Conservation (phyloP, 495 filamentous ascomycete genomes). For the Chaetomium tenue region DNA sequence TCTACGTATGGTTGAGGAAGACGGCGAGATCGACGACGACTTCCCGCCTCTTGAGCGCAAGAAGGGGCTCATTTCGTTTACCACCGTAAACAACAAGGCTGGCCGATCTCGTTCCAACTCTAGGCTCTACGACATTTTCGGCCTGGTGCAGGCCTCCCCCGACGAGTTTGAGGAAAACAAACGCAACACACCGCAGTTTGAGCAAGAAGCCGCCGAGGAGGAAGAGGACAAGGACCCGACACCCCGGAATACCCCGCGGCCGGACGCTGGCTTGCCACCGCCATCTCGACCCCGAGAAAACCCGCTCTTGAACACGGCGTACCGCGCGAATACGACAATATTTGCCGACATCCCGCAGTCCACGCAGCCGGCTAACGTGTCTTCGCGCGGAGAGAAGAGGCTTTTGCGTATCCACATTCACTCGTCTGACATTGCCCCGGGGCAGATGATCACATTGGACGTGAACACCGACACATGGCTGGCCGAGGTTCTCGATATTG, state of each 20-base stretch:
- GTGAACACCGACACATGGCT: constrained; percentile 93
- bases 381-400: constrained; percentile 69
- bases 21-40: constrained; percentile 90
- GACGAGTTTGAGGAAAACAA: constrained; percentile 77
- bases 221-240: constrained; percentile 41
- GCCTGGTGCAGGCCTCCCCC: constrained; percentile 76
- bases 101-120: constrained; percentile 69
- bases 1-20: constrained; percentile 84
- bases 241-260: constrained; percentile 46
- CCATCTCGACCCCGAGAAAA: constrained; percentile 49
- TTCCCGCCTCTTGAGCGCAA: constrained; percentile 83
- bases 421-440: constrained; percentile 63
- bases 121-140: constrained; percentile 91
- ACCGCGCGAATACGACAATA: constrained; percentile 54
- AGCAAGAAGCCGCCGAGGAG: constrained; percentile 53
- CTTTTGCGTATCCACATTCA: constrained; percentile 74
- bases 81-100: constrained; percentile 79
- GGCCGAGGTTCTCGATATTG: constrained; percentile 86
- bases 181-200: constrained; percentile 67
- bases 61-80: constrained; percentile 78
- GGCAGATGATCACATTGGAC: constrained; percentile 69
- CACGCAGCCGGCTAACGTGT: constrained; percentile 61
- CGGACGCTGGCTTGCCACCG: constrained; percentile 36
- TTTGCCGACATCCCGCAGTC: constrained; percentile 64
- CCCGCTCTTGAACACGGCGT: constrained; percentile 57